phyloP scores from a whole-genome alignment of 805 yeast species.

The Teunomyces stri region DNA sequence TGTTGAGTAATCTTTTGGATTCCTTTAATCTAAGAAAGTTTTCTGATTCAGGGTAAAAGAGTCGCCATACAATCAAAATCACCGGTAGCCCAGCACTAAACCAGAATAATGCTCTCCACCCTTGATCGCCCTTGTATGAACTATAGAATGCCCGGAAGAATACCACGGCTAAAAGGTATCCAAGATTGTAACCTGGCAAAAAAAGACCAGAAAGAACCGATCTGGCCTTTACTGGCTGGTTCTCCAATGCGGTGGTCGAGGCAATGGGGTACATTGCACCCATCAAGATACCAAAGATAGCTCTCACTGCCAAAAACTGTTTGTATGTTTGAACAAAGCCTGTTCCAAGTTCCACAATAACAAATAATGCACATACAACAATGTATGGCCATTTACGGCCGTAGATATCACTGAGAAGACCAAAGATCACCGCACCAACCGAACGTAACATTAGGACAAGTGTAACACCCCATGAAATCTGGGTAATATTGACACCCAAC shows the following conservation, averaged over 20 bases:
- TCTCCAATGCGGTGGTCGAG: conserved; percentile 20
- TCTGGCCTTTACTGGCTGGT: conserved; percentile 18
- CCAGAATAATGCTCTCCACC: conserved; percentile 27
- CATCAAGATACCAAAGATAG: conserved; percentile 25
- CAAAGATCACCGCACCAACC: conserved; percentile 24
- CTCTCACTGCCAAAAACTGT: conserved; percentile 23
- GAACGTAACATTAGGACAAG: conserved; percentile 26
- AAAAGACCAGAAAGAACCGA: conserved; percentile 24
- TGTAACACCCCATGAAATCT: conserved; percentile 25
- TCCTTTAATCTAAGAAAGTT: conserved; percentile 5
- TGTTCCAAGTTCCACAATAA: conserved; percentile 22
- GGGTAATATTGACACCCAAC: conserved; percentile 13
- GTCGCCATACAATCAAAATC: conserved; percentile 19
- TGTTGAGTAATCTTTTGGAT: not conserved
- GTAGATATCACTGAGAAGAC: conserved; percentile 21
- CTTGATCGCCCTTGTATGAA: conserved; percentile 12
- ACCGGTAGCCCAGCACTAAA: conserved; percentile 24
- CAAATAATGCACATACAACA: conserved; percentile 16
- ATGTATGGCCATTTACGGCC: conserved; percentile 25
- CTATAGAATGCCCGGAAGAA: conserved; percentile 21
- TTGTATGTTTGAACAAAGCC: conserved; percentile 21
- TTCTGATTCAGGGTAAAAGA: conserved; percentile 11
- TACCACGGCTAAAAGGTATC: conserved; percentile 21
- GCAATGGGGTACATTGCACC: conserved; percentile 25
- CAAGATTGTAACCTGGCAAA: conserved; percentile 27